Evolutionary conservation across 441 rosid species (phyloP).

Genomic region (Eruca vesicaria): DNA sequence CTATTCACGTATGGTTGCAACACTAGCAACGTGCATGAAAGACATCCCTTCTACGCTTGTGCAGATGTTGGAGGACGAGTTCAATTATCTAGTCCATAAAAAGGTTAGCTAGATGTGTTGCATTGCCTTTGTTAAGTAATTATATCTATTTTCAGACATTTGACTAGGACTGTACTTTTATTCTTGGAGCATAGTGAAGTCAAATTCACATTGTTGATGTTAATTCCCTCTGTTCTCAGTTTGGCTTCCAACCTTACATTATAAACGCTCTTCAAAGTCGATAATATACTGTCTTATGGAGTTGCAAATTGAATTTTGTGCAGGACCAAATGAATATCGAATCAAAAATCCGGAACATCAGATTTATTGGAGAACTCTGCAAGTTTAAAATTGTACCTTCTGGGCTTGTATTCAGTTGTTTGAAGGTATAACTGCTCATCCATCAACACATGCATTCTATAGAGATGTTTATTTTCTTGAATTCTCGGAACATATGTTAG

Average conservation of each 20-base stretch:
- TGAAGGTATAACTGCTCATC: slow-evolving; percentile 66
- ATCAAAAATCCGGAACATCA: slow-evolving; percentile 95
- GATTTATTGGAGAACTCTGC: slow-evolving; percentile 99
- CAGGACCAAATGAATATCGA: slow-evolving; percentile 99
- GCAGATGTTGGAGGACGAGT: slow-evolving; percentile 98
- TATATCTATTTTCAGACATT: slow-evolving; percentile 2
- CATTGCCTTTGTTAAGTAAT: slow-evolving; percentile 12
- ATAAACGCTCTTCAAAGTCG: slow-evolving; percentile 11
- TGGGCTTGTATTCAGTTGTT: slow-evolving; percentile 88
- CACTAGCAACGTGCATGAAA: slow-evolving; percentile 93
- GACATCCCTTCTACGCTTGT: slow-evolving; percentile 86
- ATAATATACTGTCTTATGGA: slow-evolving; percentile 20
- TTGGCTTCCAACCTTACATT: background rate
- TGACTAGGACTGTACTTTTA: slow-evolving; percentile 2
- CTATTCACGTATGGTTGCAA: slow-evolving; percentile 96
- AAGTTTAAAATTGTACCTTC: slow-evolving; percentile 87
- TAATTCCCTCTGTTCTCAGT: slow-evolving; percentile 6
- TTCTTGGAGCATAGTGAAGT: background rate
- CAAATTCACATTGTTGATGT: slow-evolving; percentile 1
- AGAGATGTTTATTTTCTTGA: slow-evolving; percentile 10
- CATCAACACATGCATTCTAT: slow-evolving; percentile 8
- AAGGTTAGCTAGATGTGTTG: slow-evolving; percentile 52
- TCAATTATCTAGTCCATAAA: slow-evolving; percentile 91
- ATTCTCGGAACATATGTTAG: slow-evolving; percentile 11
- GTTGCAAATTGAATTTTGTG: slow-evolving; percentile 30